Percentiles rank a stretch among this genome's conserved stretches.
phyloP scores from a whole-genome alignment of 2,329 filamentous ascomycete species.

The Calcarisporium arbuscula region DNA sequence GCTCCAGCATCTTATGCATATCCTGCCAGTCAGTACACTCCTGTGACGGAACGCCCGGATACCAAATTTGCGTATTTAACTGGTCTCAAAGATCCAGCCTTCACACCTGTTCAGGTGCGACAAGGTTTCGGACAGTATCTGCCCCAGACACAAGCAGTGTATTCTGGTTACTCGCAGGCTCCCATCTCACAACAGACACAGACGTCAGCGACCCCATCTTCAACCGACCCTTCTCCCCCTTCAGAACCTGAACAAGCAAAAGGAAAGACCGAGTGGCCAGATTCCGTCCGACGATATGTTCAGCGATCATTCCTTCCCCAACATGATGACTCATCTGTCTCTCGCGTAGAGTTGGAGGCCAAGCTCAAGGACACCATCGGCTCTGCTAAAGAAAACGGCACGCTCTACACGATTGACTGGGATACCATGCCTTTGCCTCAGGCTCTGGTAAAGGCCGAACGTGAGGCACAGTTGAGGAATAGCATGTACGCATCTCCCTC shows the following conservation, averaged over 20 bases:
- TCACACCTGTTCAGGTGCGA: slow-evolving; percentile 55
- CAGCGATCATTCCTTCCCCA: slow-evolving; percentile 77
- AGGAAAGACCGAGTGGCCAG: slow-evolving; percentile 71
- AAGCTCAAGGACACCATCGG: slow-evolving; percentile 85
- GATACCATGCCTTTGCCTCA: slow-evolving; percentile 77
- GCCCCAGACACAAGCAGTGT: slow-evolving; percentile 26
- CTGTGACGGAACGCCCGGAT: not conserved
- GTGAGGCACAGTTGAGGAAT: slow-evolving; percentile 40
- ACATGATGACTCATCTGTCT: slow-evolving; percentile 58
- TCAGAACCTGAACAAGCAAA: slow-evolving; percentile 30
- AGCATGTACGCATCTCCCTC: slow-evolving; percentile 14
- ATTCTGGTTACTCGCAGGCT: slow-evolving; percentile 24
- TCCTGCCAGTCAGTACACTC: slow-evolving; percentile 25
- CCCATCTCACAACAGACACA: slow-evolving; percentile 18
- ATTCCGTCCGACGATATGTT: slow-evolving; percentile 80
- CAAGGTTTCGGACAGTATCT: slow-evolving; percentile 48
- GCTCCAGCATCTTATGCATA: slow-evolving; percentile 30
- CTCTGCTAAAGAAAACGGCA: slow-evolving; percentile 66
- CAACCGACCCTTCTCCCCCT: slow-evolving; percentile 22
- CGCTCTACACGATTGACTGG: slow-evolving; percentile 75
- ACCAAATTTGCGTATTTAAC: slow-evolving; percentile 15
- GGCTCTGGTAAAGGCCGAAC: slow-evolving; percentile 69
- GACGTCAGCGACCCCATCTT: slow-evolving; percentile 19
- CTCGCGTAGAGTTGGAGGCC: slow-evolving; percentile 66
- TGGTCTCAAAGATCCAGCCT: slow-evolving; percentile 42